Evolutionary conservation across 371 early-diverging fungal species (phyloP), one percentile per base, ranked within the genome.

Genomic region (Lichtheimia corymbifera): DNA sequence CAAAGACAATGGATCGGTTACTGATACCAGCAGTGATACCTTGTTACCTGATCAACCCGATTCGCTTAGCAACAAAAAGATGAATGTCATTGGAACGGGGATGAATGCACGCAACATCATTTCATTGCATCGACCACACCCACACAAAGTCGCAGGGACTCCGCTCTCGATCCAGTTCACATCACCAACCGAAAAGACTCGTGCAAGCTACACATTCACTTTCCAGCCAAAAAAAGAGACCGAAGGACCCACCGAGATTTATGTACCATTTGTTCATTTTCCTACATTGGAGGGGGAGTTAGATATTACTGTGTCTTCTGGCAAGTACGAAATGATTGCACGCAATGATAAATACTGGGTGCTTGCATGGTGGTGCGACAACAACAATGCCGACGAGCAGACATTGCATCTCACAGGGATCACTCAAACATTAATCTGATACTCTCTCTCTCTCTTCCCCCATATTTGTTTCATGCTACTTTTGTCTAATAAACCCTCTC

Each of bases 261-360:
- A 74, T 59, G 67, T 82, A 6, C 82, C 82, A 15, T 58, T 65
- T 14, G 62, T 62, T 14, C 72, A 72, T 55, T 82, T 82, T 61
- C 77, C 82, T 6, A 27, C 56, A 18, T 58, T 50, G 12, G 57
- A 44, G 2, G n/a, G 3, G 5, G 15, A 42, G 2, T 24, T 24
- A 14, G 25, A 56, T 9, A 27, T 56, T 5, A 1, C n/a, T 14
- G 27, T 56, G 4, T 56, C 57, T 3, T 18, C 42, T 11, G 57
- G 57, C 11, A 42, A 24, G 6, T 42, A 18, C 5, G 25, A 56
- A 18, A 44, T 24, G 22, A 35, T 17, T n/a, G 14, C 15, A 14
- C 45, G 24, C 15, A 45, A 45, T 45, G 45, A 25, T 14, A 56
- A 45, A n/a, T 56, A 56, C 22, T 56, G 57, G 57, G 25, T 42